These are phyloP conservation scores for Xylaria polymorpha DNA, from an alignment of 2,329 filamentous ascomycete species.

Conservation along the genomic window DNA sequence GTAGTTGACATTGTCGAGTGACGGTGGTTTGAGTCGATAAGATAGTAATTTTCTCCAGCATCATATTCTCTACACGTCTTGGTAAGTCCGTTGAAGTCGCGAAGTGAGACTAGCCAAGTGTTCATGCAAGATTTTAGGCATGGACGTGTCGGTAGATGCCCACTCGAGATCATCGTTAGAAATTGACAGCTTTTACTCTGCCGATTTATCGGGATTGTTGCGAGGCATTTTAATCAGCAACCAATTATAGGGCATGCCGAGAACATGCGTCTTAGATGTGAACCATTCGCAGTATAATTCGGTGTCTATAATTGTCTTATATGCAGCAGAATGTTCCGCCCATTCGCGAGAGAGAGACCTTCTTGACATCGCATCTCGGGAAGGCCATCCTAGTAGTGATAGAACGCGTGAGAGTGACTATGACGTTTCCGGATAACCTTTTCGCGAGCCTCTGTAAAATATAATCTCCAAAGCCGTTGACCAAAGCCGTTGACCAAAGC, in stretches of 20 bases:
- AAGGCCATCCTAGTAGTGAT: not conserved
- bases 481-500: too few species aligned
- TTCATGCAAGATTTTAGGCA: slow-evolving; percentile 1
- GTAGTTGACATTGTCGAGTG: slow-evolving; percentile 9
- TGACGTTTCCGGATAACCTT: not conserved
- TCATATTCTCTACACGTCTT: not conserved
- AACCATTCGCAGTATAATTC: not conserved
- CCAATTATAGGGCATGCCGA: not conserved
- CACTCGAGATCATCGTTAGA: not conserved
- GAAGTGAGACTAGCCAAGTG: not conserved
- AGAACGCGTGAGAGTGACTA: not conserved
- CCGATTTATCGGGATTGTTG: not conserved
- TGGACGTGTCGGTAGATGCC: not conserved
- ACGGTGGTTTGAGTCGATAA: slow-evolving; percentile 6
- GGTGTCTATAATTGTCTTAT: not conserved
- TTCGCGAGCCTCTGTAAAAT: too few species aligned
- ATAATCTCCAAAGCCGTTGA: not conserved
- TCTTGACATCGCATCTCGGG: not conserved
- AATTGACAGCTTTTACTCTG: not conserved
- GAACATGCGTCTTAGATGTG: not conserved
- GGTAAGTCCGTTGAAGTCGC: not conserved
- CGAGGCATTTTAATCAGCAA: not conserved
- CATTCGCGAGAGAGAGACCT: not conserved
- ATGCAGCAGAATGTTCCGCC: not conserved
- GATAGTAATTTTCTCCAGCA: not conserved